Evolutionary conservation across 2,329 filamentous ascomycete genomes (phyloP).

Genomic region (Aureobasidium sp.): DNA sequence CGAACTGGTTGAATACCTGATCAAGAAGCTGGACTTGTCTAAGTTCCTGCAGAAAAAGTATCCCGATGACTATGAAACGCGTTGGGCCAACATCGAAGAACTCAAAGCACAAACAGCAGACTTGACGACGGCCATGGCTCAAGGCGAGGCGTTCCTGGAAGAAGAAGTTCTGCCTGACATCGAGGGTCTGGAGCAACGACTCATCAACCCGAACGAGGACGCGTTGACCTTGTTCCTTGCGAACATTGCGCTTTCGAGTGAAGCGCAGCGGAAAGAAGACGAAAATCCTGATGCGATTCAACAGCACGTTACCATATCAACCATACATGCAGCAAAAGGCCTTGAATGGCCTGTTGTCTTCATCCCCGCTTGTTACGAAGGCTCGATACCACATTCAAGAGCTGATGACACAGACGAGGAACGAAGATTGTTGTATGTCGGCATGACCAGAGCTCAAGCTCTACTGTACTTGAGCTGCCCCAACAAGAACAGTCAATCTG

Average conservation of each 20-base stretch:
- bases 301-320: constrained; percentile 70
- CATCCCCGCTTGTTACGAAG: constrained; percentile 80
- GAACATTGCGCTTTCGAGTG: constrained; percentile 80
- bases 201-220: constrained; percentile 48
- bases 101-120: constrained; percentile 74
- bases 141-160: constrained; percentile 31
- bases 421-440: constrained; percentile 81
- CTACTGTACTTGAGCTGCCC: constrained; percentile 82
- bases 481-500: constrained; percentile 54
- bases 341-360: constrained; percentile 96
- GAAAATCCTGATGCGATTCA: constrained; percentile 47
- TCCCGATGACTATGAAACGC: constrained; percentile 64
- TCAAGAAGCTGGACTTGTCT: constrained; percentile 63
- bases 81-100: constrained; percentile 87
- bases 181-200: constrained; percentile 60
- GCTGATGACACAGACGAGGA: constrained; percentile 85
- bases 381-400: constrained; percentile 81
- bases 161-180: constrained; percentile 57
- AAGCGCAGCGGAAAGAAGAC: constrained; percentile 59
- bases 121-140: constrained; percentile 46
- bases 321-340: constrained; percentile 92
- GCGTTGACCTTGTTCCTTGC: constrained; percentile 74
- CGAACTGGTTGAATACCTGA: constrained; percentile 50
- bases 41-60: constrained; percentile 67
- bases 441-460: constrained; percentile 88